Base-by-base conservation (phyloP, 306 rosid genomes). In the Comarum palustre region DNA sequence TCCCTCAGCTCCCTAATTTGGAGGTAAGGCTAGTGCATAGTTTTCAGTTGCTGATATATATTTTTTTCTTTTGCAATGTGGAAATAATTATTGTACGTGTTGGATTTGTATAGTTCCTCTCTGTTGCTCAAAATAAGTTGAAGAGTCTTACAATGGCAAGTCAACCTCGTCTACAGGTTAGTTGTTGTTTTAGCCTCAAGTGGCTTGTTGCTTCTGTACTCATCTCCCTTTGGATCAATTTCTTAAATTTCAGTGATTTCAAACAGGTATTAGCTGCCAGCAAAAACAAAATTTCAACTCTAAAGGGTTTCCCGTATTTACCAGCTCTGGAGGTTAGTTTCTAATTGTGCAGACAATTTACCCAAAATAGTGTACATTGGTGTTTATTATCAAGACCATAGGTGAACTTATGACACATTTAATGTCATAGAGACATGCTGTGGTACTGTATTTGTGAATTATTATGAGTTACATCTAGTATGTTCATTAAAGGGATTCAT, bases 231-330 rank as follows among this genome's bases (percentile, higher is more conserved):
- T 22, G n/a, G 46, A 51, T 75, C 9, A 62, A 57, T 29, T 57
- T 8, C 69, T 32, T 73, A 68, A 48, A 22, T 50, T 75, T 10
- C 41, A 61, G 20, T 77, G 73, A 62, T 69, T 68, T 78, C 81
- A 19, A 88, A 77, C 78, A 94, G 98, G 99, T 91, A 66, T 92
- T 94, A 83, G 99, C 99, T 79, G 99, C 99, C 42, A 94, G 99
- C 90, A 94, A 90, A 84, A 94, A 94, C 83, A 94, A 79, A 83
- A 91, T 94, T 80, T 87, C 88, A 48, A 90, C 97, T 10, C 89
- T 94, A 0, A 88, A 91, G 86, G 97, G 99, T 38, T 94, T 94
- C 77, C 99, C 99, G 5, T 76, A 90, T 79, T 87, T 94, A 76
- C 99, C 99, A 0, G 88, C 79, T 62, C 99, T 94, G 70, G 99